A percentile compares a stretch with the other conserved stretches of the same genome.
Conservation (phyloP, 371 early-diverging fungal genomes). For the Entomophthora muscae region DNA sequence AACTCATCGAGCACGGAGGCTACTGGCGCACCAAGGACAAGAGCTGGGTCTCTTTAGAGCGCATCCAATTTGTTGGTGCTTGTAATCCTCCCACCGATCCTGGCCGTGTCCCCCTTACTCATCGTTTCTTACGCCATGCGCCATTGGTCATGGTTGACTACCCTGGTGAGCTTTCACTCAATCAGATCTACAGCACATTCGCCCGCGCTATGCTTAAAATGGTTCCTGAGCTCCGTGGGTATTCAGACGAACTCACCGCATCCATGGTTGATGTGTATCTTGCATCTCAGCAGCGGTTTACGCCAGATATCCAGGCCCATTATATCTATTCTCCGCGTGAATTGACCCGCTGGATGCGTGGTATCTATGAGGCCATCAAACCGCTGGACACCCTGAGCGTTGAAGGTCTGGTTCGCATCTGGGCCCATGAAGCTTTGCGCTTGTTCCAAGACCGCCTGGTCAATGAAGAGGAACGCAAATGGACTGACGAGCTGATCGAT, state of each 20-base stretch:
- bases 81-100: constrained; percentile 99
- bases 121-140: constrained; percentile 90
- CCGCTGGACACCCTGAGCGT: constrained; percentile 60
- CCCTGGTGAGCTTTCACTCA: constrained; percentile 80
- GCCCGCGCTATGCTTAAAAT: constrained; percentile 84
- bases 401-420: constrained; percentile 82
- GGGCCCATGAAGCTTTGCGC: constrained; percentile 96
- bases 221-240: constrained; percentile 77
- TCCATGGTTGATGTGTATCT: constrained; percentile 95
- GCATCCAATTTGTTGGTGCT: constrained; percentile 97
- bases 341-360: constrained; percentile 95
- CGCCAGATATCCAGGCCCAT: constrained; percentile 93
- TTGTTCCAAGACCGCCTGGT: constrained; percentile 97
- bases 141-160: constrained; percentile 97
- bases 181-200: constrained; percentile 92
- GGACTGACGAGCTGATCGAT: constrained; percentile 85
- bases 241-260: constrained; percentile 76
- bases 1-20: constrained; percentile 87
- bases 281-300: constrained; percentile 76
- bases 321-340: constrained; percentile 98
- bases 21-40: constrained; percentile 88
- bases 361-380: constrained; percentile 87
- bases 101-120: constrained; percentile 88
- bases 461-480: constrained; percentile 66
- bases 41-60: constrained; percentile 82